phyloP scores from a whole-genome alignment of 768 basidiomycete genomes.

The Trametes sanguinea region DNA sequence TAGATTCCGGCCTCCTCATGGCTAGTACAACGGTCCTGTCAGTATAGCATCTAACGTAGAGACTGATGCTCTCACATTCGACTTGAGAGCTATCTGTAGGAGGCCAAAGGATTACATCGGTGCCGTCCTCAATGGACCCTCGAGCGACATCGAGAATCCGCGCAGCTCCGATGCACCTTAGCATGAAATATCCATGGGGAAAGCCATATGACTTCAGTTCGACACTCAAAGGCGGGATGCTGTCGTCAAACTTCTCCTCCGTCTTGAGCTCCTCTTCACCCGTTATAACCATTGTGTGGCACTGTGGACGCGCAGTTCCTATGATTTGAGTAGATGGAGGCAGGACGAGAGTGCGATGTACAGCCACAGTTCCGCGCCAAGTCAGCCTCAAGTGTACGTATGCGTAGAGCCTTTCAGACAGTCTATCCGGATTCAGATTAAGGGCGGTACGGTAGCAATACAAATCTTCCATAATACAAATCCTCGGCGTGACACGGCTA shows the following conservation, averaged over 20 bases:
- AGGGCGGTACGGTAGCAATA: neutral
- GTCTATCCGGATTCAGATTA: neutral
- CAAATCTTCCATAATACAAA: slow-evolving; percentile 3
- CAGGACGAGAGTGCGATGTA: neutral
- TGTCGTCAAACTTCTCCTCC: neutral
- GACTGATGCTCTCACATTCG: slow-evolving; percentile 52
- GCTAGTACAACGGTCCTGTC: slow-evolving; percentile 39
- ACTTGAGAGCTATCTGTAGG: slow-evolving; percentile 78
- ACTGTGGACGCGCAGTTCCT: neutral
- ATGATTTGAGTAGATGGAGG: neutral
- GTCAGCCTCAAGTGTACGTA: neutral
- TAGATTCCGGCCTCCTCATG: slow-evolving; percentile 64
- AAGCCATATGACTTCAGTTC: slow-evolving; percentile 35
- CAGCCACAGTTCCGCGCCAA: slow-evolving; percentile 7
- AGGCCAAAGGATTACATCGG: slow-evolving; percentile 65
- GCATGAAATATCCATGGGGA: slow-evolving; percentile 59
- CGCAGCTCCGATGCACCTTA: slow-evolving; percentile 54
- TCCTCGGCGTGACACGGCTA: neutral
- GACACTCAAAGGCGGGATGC: slow-evolving; percentile 20
- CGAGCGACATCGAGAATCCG: slow-evolving; percentile 59
- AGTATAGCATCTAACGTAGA: neutral
- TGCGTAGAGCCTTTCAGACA: too few species aligned
- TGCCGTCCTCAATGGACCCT: slow-evolving; percentile 59
- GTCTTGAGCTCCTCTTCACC: slow-evolving; percentile 10
- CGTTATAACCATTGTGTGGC: slow-evolving; percentile 11